These are phyloP conservation scores for Moelleriella libera DNA, from an alignment of 2,329 filamentous ascomycete species.

Conservation along the genomic window DNA sequence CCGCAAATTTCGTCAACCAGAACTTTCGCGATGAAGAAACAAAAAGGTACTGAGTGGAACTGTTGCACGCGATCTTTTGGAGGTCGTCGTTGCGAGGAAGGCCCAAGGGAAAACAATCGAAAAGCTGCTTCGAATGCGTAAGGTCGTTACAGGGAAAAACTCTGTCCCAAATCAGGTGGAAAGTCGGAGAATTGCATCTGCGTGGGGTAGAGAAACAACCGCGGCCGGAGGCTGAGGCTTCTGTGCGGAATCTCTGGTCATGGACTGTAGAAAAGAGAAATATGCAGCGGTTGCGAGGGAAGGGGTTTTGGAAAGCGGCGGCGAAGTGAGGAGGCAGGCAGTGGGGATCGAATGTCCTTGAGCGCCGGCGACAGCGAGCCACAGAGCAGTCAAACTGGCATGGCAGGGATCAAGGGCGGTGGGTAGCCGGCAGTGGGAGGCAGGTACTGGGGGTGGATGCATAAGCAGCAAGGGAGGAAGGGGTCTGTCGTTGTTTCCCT, in stretches of 20 bases:
- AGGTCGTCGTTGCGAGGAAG: neutral
- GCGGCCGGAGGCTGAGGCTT: neutral
- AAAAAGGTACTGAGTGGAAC: neutral
- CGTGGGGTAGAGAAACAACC: neutral
- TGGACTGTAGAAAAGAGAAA: neutral
- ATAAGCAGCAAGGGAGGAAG: neutral
- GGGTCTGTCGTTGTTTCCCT: neutral
- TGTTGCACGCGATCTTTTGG: neutral
- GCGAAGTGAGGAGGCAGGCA: neutral
- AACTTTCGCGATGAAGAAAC: neutral
- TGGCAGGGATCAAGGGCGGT: neutral
- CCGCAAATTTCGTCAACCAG: neutral
- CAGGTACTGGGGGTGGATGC: neutral
- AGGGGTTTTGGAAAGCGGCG: neutral
- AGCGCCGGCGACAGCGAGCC: slow-evolving; percentile 2
- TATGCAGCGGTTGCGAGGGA: neutral
- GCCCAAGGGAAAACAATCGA: neutral
- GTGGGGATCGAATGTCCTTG: neutral
- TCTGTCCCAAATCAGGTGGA: neutral
- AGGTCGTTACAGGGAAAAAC: neutral
- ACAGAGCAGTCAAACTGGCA: slow-evolving; percentile 1
- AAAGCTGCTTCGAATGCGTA: neutral
- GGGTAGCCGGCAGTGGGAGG: slow-evolving; percentile 1
- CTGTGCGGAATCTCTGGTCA: neutral
- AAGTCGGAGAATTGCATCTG: neutral